Percentiles rank a stretch among this genome's conserved stretches.
Conservation (phyloP, 805 yeast genomes). For the Candida ulmi region DNA sequence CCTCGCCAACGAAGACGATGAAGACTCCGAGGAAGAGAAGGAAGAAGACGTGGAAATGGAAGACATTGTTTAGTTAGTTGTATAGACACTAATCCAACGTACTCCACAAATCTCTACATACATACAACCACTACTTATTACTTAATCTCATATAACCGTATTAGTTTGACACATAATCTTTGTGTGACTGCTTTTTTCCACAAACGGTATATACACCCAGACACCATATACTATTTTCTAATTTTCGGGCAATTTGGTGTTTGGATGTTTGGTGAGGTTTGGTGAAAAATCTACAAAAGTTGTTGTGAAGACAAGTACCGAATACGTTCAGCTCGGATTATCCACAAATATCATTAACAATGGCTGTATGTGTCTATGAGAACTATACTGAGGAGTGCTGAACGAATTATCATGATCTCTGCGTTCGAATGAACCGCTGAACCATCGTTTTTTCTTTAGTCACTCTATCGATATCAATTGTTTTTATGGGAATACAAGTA, state of each 20-base stretch:
- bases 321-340: too few relatives aligned
- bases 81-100: too few relatives aligned
- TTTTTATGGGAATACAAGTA: neutral
- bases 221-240: constrained; percentile 3
- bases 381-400: too few relatives aligned
- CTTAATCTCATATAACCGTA: neutral
- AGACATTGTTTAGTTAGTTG: constrained; percentile 45
- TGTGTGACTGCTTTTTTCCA: constrained; percentile 9
- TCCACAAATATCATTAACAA: constrained; percentile 2
- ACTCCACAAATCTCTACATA: too few relatives aligned
- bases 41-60: constrained; percentile 74
- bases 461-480: too few relatives aligned
- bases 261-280: neutral
- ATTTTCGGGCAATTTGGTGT: neutral
- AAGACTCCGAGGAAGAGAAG: constrained; percentile 53
- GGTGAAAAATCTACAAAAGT: constrained; percentile 8
- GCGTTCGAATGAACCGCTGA: too few relatives aligned
- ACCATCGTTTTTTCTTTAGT: too few relatives aligned
- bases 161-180: neutral
- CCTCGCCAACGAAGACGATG: constrained; percentile 28
- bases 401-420: too few relatives aligned
- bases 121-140: too few relatives aligned
- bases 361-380: constrained; percentile 17
- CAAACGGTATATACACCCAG: constrained; percentile 2
- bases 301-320: too few relatives aligned